phyloP scores from a whole-genome alignment of 2,329 filamentous ascomycete genomes.

The Fusarium redolens region DNA sequence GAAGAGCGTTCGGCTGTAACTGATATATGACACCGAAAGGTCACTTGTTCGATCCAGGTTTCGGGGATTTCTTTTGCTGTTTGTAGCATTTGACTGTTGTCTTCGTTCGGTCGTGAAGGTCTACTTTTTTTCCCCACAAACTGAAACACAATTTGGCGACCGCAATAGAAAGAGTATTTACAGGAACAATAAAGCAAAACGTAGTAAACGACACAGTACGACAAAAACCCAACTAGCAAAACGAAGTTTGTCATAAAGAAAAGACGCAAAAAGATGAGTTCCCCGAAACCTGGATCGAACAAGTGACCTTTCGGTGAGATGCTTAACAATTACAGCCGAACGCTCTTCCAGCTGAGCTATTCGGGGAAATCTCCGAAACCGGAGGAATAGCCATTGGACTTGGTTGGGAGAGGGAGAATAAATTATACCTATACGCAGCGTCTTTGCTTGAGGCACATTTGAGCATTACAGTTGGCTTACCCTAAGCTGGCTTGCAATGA shows the following conservation, averaged over 20 bases:
- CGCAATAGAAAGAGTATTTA: too few species aligned
- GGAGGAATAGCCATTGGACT: conserved; percentile 28
- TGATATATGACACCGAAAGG: conserved; percentile 36
- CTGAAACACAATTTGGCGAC: too few species aligned
- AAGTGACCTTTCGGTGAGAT: conserved; percentile 43
- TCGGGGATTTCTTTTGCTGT: conserved; percentile 39
- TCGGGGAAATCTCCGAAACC: conserved; percentile 33
- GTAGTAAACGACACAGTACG: neutral
- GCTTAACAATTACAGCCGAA: conserved; percentile 40
- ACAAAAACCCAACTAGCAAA: neutral
- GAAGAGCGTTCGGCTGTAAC: conserved; percentile 46
- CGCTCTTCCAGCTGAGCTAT: conserved; percentile 47
- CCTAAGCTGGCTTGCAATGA: too few species aligned
- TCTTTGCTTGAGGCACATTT: fast-evolving
- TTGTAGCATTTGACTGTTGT: neutral
- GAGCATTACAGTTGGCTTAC: too few species aligned
- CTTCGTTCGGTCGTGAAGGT: too few species aligned
- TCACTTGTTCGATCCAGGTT: conserved; percentile 45
- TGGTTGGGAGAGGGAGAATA: neutral
- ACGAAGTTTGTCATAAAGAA: neutral
- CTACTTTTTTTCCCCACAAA: too few species aligned
- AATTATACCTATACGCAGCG: neutral
- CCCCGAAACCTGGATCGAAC: conserved; percentile 46
- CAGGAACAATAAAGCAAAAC: too few species aligned
- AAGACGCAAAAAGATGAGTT: conserved; percentile 24